These are phyloP conservation scores for Collybiopsis luxurians DNA, from an alignment of 768 basidiomycete species.

Conservation along the genomic window DNA sequence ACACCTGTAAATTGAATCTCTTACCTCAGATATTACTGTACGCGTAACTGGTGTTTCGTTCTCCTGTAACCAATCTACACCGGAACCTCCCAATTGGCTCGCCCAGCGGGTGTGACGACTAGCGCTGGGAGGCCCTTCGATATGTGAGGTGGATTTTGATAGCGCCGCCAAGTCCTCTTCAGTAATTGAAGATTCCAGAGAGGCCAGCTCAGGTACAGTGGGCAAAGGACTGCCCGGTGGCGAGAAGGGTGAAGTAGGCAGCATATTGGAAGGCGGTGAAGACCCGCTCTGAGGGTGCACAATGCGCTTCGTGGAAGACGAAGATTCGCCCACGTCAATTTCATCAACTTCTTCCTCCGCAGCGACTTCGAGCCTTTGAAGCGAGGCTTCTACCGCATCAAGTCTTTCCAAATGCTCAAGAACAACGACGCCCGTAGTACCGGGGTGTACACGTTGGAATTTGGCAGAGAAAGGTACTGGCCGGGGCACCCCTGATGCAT, in stretches of 20 bases:
- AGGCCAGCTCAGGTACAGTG: constrained; percentile 56
- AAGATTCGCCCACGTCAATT: constrained; percentile 64
- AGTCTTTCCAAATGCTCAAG: constrained; percentile 83
- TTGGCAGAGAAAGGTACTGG: constrained; percentile 85
- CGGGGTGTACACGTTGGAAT: constrained; percentile 79
- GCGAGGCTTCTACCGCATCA: constrained; percentile 77
- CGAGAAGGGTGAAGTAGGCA: constrained; percentile 45
- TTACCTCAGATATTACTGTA: constrained; percentile 71
- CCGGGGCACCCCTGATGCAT: constrained; percentile 59
- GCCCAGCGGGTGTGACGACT: constrained; percentile 31
- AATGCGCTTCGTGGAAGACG: constrained; percentile 12
- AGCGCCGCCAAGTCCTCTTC: constrained; percentile 72
- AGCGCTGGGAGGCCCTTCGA: constrained; percentile 43
- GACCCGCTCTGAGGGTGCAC: constrained; percentile 9
- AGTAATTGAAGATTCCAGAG: constrained; percentile 49
- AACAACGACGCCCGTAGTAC: constrained; percentile 83
- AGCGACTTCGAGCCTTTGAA: constrained; percentile 69
- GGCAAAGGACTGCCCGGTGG: constrained; percentile 60
- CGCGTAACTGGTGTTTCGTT: constrained; percentile 43
- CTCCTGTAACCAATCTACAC: constrained; percentile 46
- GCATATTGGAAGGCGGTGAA: constrained; percentile 28
- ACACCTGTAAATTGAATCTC: constrained; percentile 16
- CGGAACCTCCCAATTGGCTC: constrained; percentile 25
- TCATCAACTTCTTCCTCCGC: constrained; percentile 49
- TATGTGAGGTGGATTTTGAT: constrained; percentile 75